Evolutionary conservation across 2,329 filamentous ascomycete species (phyloP).

Genomic region (Coniochaeta ligniaria): DNA sequence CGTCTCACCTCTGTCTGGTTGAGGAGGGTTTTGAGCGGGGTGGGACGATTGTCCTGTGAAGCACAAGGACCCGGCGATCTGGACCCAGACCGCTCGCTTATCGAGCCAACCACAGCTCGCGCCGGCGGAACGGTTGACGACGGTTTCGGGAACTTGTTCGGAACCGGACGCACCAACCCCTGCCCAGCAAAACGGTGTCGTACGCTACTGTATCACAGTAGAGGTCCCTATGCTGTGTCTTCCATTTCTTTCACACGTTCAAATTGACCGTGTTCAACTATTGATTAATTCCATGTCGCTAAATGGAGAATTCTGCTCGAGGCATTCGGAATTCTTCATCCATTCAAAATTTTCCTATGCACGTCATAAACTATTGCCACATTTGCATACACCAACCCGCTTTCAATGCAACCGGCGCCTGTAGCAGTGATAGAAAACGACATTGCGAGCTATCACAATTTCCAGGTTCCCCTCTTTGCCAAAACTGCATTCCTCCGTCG

Average conservation of each 20-base stretch:
- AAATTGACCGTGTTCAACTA: no score
- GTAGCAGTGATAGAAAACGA: neutral
- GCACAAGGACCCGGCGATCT: slow-evolving; percentile 6
- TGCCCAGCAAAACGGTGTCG: neutral
- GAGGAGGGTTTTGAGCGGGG: neutral
- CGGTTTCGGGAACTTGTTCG: neutral
- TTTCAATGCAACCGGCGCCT: neutral
- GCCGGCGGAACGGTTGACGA: slow-evolving; percentile 1
- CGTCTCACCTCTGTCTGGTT: neutral
- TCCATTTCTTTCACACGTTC: no score
- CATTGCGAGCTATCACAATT: neutral
- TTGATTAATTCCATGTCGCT: no score
- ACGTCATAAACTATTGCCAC: neutral
- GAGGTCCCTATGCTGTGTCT: no score
- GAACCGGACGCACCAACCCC: neutral
- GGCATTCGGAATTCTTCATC: no score
- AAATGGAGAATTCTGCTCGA: no score
- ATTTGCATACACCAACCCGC: neutral
- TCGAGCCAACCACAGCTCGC: slow-evolving; percentile 4
- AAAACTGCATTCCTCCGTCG: neutral
- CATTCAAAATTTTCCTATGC: neutral
- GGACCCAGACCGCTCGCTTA: slow-evolving; percentile 6
- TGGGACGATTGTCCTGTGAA: neutral
- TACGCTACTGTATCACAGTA: neutral
- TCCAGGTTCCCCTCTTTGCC: neutral